Evolutionary conservation across 768 basidiomycete genomes (phyloP).

Genomic region (Kwoniella sp.): DNA sequence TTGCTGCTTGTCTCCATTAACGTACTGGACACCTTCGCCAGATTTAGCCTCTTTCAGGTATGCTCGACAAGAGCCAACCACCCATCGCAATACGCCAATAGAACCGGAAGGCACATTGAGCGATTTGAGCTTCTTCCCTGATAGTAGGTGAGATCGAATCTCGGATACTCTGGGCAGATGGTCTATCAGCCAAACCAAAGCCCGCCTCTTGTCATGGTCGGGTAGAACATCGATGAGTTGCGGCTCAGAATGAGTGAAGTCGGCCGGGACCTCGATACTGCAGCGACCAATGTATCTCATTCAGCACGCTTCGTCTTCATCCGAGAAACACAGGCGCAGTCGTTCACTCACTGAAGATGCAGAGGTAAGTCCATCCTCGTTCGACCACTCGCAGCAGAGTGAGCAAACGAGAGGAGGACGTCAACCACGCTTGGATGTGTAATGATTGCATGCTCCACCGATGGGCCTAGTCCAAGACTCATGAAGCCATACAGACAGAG

Average conservation of each 20-base stretch:
- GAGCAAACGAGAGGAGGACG: conserved; percentile 36
- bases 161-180: conserved; percentile 30
- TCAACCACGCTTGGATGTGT: conserved; percentile 42
- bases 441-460: conserved; percentile 36
- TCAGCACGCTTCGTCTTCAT: no score
- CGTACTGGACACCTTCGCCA: conserved; percentile 29
- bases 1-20: neutral
- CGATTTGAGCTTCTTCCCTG: conserved; percentile 16
- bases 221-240: conserved; percentile 26
- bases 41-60: conserved; percentile 35
- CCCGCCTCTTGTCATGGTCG: conserved; percentile 16
- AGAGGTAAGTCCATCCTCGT: conserved; percentile 40
- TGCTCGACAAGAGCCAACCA: conserved; percentile 39
- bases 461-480: conserved; percentile 41
- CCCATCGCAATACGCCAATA: conserved; percentile 39
- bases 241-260: conserved; percentile 11
- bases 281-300: no score
- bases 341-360: conserved; percentile 25
- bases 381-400: conserved; percentile 13
- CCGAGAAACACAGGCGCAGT: no score
- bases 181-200: conserved; percentile 37
- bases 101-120: conserved; percentile 18
- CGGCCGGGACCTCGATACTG: conserved; percentile 32
- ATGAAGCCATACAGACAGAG: conserved; percentile 41
- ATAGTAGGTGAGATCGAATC: conserved; percentile 24